Evolutionary conservation across 352 stramenopile genomes (phyloP), one percentile per base, ranked within the genome.

Genomic region (Pythium utonaiense): DNA sequence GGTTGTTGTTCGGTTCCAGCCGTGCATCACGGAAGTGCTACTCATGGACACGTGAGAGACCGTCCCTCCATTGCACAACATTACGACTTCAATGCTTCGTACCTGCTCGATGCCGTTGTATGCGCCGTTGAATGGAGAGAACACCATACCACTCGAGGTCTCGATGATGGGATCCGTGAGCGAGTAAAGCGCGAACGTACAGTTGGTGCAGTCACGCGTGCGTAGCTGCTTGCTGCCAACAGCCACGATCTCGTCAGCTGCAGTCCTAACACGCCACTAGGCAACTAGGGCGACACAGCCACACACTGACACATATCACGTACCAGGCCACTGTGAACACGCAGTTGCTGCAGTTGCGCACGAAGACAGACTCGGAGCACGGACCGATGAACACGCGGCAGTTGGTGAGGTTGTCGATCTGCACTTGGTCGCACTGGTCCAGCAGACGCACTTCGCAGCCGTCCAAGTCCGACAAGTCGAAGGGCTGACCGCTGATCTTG

Each of bases 101-200:
- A 90, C 80, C 60, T 74, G 68, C 45, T 80, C 64, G 41, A 91
- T 69, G 25, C 79, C 78, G 33, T 76, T 75, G 72, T 95, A 96
- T 1, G 84, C 85, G 21, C 85, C 88, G 68, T 91, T 91, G 67
- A 97, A 98, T 1, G 91, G 89, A 42, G 87, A 86, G 59, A 98
- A 97, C 28, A 62, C 56, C 66, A 98, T 96, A 13, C 76, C 61
- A 27, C 69, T 77, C 2, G 85, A 96, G 13, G 83, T 97, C 73
- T 98, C 91, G 65, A 98, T 96, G 58, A 96, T 95, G 27, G 89
- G 91, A 58, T 96, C 88, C 3, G 91, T 97, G 42, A 96, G 80
- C 22, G 79, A 93, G 62, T 97, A 97, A 1, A 98, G 66, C 38
- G 89, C 93, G 44, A 97, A 81, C 0, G 77, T 84, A 71, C 87